phyloP scores from a whole-genome alignment of 257 asterid species.

The Knoxia roxburghii region DNA sequence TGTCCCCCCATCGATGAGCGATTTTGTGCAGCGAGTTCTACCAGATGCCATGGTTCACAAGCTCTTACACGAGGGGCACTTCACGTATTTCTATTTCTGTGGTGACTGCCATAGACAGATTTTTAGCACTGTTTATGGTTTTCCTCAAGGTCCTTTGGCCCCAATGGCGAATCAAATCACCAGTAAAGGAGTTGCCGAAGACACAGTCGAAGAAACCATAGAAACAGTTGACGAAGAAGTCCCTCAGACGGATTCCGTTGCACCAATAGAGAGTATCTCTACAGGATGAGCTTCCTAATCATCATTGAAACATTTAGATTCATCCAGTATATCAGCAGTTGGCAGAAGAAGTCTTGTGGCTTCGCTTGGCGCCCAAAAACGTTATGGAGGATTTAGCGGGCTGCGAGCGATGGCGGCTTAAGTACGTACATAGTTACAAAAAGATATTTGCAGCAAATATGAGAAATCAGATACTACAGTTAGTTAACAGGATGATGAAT shows the following conservation, averaged over 20 bases:
- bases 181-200: conserved; percentile 24
- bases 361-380: not conserved
- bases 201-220: conserved; percentile 5
- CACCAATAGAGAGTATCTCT: not conserved
- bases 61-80: conserved; percentile 83
- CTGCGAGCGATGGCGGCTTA: too few species aligned
- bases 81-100: conserved; percentile 75
- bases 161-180: conserved; percentile 25
- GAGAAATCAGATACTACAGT: too few species aligned
- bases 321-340: not conserved
- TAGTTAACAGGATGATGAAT: too few species aligned
- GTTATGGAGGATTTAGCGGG: too few species aligned
- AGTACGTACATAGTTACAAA: too few species aligned
- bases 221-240: conserved; percentile 26
- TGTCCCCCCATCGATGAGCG: conserved; percentile 81
- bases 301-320: not conserved
- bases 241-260: conserved; percentile 16
- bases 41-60: conserved; percentile 84
- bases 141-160: conserved; percentile 68
- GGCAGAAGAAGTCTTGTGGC: not conserved
- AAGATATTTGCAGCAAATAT: too few species aligned
- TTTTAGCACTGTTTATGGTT: conserved; percentile 55
- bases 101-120: conserved; percentile 81
- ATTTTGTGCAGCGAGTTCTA: conserved; percentile 70
- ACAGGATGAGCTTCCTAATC: conserved; percentile 17